Evolutionary conservation across 108 stramenopile species (phyloP).

Genomic region (Nitzschia sp.): DNA sequence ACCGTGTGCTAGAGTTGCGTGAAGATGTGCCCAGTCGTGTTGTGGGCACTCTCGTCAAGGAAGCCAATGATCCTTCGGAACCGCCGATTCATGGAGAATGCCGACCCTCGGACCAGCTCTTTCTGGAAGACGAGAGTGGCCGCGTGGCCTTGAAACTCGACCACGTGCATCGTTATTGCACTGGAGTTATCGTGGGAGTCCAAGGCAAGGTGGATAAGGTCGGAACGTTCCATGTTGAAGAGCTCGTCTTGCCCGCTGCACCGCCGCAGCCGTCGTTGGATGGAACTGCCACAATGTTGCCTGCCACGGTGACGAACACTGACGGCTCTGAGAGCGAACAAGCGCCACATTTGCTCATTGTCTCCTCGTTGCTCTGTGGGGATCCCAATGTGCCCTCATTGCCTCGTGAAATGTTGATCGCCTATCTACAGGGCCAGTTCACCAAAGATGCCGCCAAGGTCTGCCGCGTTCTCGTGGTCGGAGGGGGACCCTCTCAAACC

Average conservation of each 20-base stretch:
- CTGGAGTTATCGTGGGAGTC: constrained; percentile 75
- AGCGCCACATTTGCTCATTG: constrained; percentile 48
- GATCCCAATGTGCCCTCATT: constrained; percentile 53
- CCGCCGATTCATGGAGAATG: constrained; percentile 33
- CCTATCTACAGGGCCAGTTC: constrained; percentile 70
- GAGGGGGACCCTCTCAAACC: constrained; percentile 42
- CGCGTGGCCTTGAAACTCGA: constrained; percentile 58
- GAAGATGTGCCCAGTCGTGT: constrained; percentile 63
- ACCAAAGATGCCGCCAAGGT: constrained; percentile 50
- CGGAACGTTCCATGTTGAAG: constrained; percentile 70
- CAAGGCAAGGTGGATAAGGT: constrained; percentile 55
- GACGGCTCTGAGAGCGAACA: background rate
- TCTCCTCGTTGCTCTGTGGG: constrained; percentile 76
- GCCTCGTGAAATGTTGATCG: constrained; percentile 73
- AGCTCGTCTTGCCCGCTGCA: constrained; percentile 51
- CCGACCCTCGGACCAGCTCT: constrained; percentile 59
- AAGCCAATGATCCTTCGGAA: constrained; percentile 26
- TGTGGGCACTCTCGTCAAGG: constrained; percentile 77
- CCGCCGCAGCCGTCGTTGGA: constrained; percentile 26
- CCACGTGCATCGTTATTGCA: constrained; percentile 47
- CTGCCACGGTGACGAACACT: background rate
- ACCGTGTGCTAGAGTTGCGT: constrained; percentile 72
- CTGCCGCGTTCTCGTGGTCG: constrained; percentile 69
- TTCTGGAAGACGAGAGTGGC: constrained; percentile 85
- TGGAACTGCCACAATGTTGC: background rate